Conservation (phyloP, 2,329 filamentous ascomycete species). For the Fusarium pilosicola region DNA sequence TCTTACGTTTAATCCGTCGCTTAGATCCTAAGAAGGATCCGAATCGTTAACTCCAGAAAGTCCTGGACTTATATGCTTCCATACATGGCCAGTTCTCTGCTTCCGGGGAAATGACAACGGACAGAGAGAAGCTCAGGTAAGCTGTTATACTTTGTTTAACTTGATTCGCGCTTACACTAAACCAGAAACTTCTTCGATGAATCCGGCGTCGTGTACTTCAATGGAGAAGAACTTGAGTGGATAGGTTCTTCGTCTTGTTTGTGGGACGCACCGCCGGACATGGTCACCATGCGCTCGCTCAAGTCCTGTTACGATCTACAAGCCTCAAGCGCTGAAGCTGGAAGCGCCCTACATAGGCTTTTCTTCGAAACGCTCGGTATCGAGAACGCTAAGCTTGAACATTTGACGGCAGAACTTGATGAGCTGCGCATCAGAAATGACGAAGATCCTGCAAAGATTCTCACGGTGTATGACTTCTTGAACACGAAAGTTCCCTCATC, state of each 20-base stretch:
- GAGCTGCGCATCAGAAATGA: background rate
- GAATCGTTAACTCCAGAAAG: accelerated
- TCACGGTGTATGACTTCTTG: background rate
- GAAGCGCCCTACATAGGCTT: background rate
- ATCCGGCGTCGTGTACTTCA: accelerated
- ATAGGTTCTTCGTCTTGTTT: background rate
- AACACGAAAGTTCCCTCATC: background rate
- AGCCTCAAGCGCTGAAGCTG: accelerated
- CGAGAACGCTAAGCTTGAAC: background rate
- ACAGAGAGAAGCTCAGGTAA: background rate
- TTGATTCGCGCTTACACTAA: background rate
- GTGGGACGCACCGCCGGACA: background rate
- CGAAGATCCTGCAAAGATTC: accelerated
- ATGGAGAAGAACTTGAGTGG: background rate
- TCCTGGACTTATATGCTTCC: background rate
- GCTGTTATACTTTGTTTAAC: accelerated
- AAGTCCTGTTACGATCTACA: background rate
- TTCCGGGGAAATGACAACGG: accelerated
- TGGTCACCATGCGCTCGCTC: background rate
- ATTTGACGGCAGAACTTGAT: background rate
- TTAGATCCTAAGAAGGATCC: background rate
- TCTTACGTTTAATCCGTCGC: background rate
- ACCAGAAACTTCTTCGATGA: background rate
- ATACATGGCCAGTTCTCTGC: background rate
- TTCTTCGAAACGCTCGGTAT: background rate